These are phyloP conservation scores for Strobilomyces dryophilus DNA, from an alignment of 768 basidiomycete species.

Conservation along the genomic window DNA sequence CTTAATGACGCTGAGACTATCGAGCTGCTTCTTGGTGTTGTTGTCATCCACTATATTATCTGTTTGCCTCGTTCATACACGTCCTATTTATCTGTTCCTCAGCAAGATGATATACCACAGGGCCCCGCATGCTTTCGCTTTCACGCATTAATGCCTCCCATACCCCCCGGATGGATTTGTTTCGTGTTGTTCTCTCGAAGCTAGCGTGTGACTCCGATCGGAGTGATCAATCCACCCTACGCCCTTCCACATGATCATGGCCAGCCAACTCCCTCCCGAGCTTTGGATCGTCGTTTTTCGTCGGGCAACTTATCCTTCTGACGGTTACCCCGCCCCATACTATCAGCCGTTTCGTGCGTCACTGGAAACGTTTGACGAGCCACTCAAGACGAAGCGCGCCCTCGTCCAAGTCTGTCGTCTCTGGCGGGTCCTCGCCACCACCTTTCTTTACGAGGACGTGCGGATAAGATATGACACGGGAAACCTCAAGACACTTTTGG, in stretches of 20 bases:
- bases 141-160: slow-evolving; percentile 4
- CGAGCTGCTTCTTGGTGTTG: slow-evolving; percentile 20
- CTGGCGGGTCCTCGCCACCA: slow-evolving; percentile 48
- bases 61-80: slow-evolving; percentile 12
- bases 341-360: slow-evolving; percentile 49
- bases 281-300: slow-evolving; percentile 52
- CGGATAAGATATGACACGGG: slow-evolving; percentile 33
- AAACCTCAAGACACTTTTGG: slow-evolving; percentile 33
- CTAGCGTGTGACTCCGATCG: slow-evolving; percentile 5
- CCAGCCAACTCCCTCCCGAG: slow-evolving; percentile 42
- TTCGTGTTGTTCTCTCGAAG: background rate
- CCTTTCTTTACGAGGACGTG: slow-evolving; percentile 53
- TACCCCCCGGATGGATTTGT: background rate
- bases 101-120: slow-evolving; percentile 33
- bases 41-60: slow-evolving; percentile 31
- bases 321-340: slow-evolving; percentile 25
- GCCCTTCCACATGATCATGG: background rate
- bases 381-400: slow-evolving; percentile 33
- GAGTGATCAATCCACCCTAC: background rate
- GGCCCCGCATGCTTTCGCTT: slow-evolving; percentile 16
- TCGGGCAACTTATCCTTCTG: slow-evolving; percentile 34
- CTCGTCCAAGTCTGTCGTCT: slow-evolving; percentile 53
- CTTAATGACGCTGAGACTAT: slow-evolving; percentile 21
- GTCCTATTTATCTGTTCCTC: slow-evolving; percentile 27
- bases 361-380: slow-evolving; percentile 27